These are phyloP conservation scores for Verruconis gallopava DNA, from an alignment of 2,329 filamentous ascomycete genomes.

Conservation along the genomic window DNA sequence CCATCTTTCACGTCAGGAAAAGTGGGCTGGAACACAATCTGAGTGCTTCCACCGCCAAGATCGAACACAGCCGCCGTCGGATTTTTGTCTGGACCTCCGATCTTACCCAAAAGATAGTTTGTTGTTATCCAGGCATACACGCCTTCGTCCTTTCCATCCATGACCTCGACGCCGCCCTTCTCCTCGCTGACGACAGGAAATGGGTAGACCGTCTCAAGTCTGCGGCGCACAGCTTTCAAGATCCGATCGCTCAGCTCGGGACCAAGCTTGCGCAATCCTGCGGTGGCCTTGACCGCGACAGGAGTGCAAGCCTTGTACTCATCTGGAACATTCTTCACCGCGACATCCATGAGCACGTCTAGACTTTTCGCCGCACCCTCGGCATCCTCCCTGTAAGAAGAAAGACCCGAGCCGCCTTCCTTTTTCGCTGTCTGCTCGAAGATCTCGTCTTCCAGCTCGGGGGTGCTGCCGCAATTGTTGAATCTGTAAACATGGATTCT, in stretches of 20 bases:
- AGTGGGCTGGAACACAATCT: slow-evolving; percentile 96
- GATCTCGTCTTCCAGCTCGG: slow-evolving; percentile 81
- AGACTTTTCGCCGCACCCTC: slow-evolving; percentile 80
- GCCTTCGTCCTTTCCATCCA: slow-evolving; percentile 94
- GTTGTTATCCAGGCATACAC: slow-evolving; percentile 99
- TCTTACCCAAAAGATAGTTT: slow-evolving; percentile 96
- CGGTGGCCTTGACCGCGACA: slow-evolving; percentile 94
- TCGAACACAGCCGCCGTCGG: slow-evolving; percentile 93
- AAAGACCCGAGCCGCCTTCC: slow-evolving; percentile 65
- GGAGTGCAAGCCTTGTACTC: slow-evolving; percentile 85
- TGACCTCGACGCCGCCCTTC: slow-evolving; percentile 82
- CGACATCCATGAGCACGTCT: slow-evolving; percentile 75
- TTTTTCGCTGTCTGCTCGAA: slow-evolving; percentile 90
- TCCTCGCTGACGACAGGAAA: slow-evolving; percentile 85
- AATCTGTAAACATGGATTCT: slow-evolving; percentile 98
- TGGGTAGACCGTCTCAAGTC: slow-evolving; percentile 79
- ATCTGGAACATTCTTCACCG: slow-evolving; percentile 72
- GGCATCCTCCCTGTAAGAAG: slow-evolving; percentile 75
- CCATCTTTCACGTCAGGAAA: slow-evolving; percentile 58
- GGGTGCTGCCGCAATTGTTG: slow-evolving; percentile 95
- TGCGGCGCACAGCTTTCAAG: slow-evolving; percentile 66
- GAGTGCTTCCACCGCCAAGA: slow-evolving; percentile 89
- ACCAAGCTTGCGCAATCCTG: slow-evolving; percentile 79
- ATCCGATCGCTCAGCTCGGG: slow-evolving; percentile 70
- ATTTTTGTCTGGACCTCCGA: slow-evolving; percentile 79